A percentile compares a stretch with the other conserved stretches of the same genome.
Conservation (phyloP, 2,329 filamentous ascomycete genomes). For the Diaporthe sp. region DNA sequence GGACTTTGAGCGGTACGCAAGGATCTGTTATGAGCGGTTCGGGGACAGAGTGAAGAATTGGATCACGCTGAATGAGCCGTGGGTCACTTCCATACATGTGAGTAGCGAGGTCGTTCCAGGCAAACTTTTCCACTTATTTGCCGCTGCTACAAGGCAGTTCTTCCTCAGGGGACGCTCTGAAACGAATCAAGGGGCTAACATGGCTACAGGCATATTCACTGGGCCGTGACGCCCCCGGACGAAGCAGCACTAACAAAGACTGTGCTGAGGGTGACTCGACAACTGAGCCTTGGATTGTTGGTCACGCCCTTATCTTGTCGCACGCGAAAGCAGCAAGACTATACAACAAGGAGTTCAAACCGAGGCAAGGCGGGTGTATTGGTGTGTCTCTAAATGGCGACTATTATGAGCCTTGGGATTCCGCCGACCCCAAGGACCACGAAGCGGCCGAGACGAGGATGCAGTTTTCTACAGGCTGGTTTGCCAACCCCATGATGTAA, state of each 20-base stretch:
- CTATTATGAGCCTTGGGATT: slow-evolving; percentile 53
- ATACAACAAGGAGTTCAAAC: slow-evolving; percentile 51
- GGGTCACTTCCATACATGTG: slow-evolving; percentile 47
- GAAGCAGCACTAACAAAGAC: slow-evolving; percentile 42
- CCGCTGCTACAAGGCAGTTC: no score
- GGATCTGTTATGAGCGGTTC: slow-evolving; percentile 67
- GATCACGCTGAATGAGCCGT: slow-evolving; percentile 55
- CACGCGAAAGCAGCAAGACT: slow-evolving; percentile 50
- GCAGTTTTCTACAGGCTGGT: slow-evolving; percentile 55
- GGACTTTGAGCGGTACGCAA: slow-evolving; percentile 68
- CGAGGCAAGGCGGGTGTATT: slow-evolving; percentile 48
- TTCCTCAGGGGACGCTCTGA: no score
- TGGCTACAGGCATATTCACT: slow-evolving; percentile 47
- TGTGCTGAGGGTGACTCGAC: slow-evolving; percentile 45
- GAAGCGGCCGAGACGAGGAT: slow-evolving; percentile 50
- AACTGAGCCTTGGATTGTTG: slow-evolving; percentile 51
- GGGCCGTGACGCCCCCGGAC: slow-evolving; percentile 46
- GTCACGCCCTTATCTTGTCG: slow-evolving; percentile 50
- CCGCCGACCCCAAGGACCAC: slow-evolving; percentile 45
- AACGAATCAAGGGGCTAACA: no score
- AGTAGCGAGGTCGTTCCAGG: no score
- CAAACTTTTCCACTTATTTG: no score
- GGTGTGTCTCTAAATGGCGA: slow-evolving; percentile 55
- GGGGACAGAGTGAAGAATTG: slow-evolving; percentile 69
- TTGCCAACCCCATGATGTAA: slow-evolving; percentile 52